Percentiles rank a stretch among this genome's conserved stretches.
phyloP scores from a whole-genome alignment of 176 grass and related monocot genomes.

The Luzula sylvatica region DNA sequence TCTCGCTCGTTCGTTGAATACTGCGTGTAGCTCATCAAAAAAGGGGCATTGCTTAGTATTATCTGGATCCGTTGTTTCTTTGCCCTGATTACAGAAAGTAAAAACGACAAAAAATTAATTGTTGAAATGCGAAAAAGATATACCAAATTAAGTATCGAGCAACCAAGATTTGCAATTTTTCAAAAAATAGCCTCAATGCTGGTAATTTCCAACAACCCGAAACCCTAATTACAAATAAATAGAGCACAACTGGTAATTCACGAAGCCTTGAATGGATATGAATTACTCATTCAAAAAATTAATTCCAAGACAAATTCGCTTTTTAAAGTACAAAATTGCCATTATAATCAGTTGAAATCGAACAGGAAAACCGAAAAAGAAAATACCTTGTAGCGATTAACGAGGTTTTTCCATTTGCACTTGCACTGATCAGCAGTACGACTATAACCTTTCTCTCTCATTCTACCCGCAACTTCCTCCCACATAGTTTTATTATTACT shows the following conservation, averaged over 20 bases:
- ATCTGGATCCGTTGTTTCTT: conserved; percentile 92
- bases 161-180: too few species aligned
- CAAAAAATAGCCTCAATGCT: too few species aligned
- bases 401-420: conserved; percentile 99
- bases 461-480: conserved; percentile 48
- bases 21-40: conserved; percentile 77
- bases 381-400: conserved; percentile 78
- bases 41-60: conserved; percentile 65
- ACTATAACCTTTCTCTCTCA: conserved; percentile 50
- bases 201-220: too few species aligned
- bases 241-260: too few species aligned
- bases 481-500: conserved; percentile 66
- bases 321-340: too few species aligned
- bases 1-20: conserved; percentile 71
- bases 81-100: conserved; percentile 43
- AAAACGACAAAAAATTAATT: not conserved
- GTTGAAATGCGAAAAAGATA: not conserved
- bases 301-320: too few species aligned
- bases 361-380: not conserved
- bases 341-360: not conserved
- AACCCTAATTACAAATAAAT: too few species aligned
- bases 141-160: not conserved
- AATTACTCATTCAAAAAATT: not conserved
- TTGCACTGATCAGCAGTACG: conserved; percentile 88
- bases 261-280: too few species aligned